A percentile compares a stretch with the other conserved stretches of the same genome.
Conservation (phyloP, 352 stramenopile genomes). For the Pythium plurisporium region DNA sequence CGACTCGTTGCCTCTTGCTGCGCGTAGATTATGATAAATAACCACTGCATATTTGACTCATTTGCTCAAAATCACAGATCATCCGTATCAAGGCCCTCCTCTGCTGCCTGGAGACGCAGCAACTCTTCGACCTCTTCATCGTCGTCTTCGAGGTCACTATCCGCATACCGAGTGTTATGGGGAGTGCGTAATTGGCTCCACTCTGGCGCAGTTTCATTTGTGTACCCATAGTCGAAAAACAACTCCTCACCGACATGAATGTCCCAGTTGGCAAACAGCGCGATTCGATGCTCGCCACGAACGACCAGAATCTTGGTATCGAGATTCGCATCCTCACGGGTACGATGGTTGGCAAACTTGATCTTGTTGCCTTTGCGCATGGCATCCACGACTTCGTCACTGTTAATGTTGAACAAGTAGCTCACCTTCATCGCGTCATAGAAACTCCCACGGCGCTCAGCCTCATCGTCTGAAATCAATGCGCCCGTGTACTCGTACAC, state of each 20-base stretch:
- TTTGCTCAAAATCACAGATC: neutral
- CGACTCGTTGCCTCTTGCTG: neutral
- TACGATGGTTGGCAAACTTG: conserved; percentile 90
- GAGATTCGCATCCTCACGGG: conserved; percentile 72
- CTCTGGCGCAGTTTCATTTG: conserved; percentile 63
- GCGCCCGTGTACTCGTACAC: conserved; percentile 91
- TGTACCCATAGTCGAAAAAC: conserved; percentile 83
- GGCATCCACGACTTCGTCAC: conserved; percentile 91
- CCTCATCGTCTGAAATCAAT: conserved; percentile 86
- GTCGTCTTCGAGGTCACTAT: conserved; percentile 13
- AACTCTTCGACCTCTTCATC: conserved; percentile 8
- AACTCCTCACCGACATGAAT: conserved; percentile 85
- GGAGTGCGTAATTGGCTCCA: conserved; percentile 68
- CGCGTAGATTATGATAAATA: conserved; percentile 18
- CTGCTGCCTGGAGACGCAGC: neutral
- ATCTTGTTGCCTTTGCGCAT: conserved; percentile 95
- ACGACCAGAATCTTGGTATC: conserved; percentile 85
- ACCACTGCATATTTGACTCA: neutral
- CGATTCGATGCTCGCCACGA: conserved; percentile 91
- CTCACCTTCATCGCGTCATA: conserved; percentile 89
- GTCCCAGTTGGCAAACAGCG: conserved; percentile 88
- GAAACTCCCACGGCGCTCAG: conserved; percentile 79
- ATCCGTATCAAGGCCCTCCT: neutral
- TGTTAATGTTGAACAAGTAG: conserved; percentile 94
- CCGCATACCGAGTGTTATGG: conserved; percentile 16